phyloP scores from a whole-genome alignment of 257 asterid species.

The Euphrasia confusa region DNA sequence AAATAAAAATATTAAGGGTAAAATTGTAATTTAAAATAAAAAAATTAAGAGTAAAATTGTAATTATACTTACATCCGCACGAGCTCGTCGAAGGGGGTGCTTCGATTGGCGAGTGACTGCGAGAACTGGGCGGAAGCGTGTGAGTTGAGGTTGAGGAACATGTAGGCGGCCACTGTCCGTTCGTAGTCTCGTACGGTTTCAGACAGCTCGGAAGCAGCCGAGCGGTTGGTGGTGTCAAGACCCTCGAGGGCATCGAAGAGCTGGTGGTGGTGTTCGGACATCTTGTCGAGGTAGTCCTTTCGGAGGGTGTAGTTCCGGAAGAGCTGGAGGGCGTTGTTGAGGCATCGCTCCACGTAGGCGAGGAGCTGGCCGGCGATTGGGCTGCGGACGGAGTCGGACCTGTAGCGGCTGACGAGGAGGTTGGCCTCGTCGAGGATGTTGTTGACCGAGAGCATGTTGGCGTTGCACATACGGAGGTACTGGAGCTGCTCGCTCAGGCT shows the following conservation, averaged over 20 bases:
- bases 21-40: too few relatives aligned
- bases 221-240: not conserved
- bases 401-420: not conserved
- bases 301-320: not conserved
- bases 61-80: not conserved
- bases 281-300: not conserved
- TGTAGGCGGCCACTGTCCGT: not conserved
- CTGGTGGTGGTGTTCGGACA: not conserved
- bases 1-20: too few relatives aligned
- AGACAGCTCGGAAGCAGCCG: not conserved
- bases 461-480: not conserved
- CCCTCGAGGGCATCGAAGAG: not conserved
- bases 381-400: not conserved
- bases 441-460: not conserved
- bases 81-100: not conserved
- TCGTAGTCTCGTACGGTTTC: not conserved
- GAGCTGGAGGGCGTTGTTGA: conserved; percentile 9
- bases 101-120: not conserved
- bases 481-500: not conserved
- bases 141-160: not conserved
- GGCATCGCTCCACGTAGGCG: not conserved
- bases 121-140: not conserved
- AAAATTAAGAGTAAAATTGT: too few relatives aligned
- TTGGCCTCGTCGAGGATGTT: conserved; percentile 2
- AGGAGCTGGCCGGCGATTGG: not conserved